A percentile compares a stretch with the other conserved stretches of the same genome.
These are phyloP conservation scores for Trypanosoma melophagium DNA, from an alignment of 208 protist species.

Conservation along the genomic window DNA sequence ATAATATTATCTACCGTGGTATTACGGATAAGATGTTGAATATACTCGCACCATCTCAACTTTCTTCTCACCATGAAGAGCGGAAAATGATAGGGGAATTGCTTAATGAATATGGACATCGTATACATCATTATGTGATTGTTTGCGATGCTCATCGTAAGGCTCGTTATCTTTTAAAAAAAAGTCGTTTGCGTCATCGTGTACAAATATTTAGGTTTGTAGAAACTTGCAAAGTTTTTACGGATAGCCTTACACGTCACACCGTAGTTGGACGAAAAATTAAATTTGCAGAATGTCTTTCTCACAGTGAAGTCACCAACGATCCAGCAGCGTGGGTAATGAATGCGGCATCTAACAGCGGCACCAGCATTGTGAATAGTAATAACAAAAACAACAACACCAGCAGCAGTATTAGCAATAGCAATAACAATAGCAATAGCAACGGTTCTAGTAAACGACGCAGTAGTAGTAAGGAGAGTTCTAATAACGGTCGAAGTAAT, in stretches of 20 bases:
- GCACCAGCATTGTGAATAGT: background rate
- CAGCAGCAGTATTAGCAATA: background rate
- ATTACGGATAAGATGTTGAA: background rate
- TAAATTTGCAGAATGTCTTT: slow-evolving; percentile 43
- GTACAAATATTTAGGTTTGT: slow-evolving; percentile 52
- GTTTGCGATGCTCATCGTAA: slow-evolving; percentile 55
- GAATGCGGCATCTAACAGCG: slow-evolving; percentile 28
- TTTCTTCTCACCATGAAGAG: slow-evolving; percentile 1
- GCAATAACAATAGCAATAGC: background rate
- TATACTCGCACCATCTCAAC: background rate
- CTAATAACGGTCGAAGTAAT: background rate
- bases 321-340: slow-evolving; percentile 39
- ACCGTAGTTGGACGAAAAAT: slow-evolving; percentile 40
- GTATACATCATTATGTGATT: slow-evolving; percentile 52
- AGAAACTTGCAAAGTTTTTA: slow-evolving; percentile 38
- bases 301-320: slow-evolving; percentile 17
- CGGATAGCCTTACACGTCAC: slow-evolving; percentile 39
- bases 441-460: background rate
- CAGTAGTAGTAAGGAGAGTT: background rate
- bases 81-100: slow-evolving; percentile 40
- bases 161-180: slow-evolving; percentile 48
- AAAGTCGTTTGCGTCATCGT: slow-evolving; percentile 49
- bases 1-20: slow-evolving; percentile 15
- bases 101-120: slow-evolving; percentile 58
- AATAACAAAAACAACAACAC: too few relatives aligned